A percentile compares a stretch with the other conserved stretches of the same genome.
Conservation (phyloP, 129 eudicot genomes). For the Erigeron canadensis region DNA sequence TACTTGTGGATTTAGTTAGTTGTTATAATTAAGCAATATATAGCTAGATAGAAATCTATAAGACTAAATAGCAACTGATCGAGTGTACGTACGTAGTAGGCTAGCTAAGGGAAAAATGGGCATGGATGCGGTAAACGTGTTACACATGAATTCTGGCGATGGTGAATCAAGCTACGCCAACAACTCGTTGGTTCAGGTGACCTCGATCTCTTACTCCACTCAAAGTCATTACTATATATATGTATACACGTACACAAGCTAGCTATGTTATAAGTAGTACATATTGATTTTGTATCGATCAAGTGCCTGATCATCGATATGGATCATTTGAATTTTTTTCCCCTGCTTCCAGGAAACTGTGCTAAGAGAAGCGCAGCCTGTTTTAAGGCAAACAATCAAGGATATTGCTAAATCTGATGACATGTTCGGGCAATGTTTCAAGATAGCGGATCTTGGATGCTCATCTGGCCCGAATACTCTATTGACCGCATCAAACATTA, state of each 20-base stretch:
- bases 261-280: no score
- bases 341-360: conserved; percentile 29
- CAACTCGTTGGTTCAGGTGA: conserved; percentile 23
- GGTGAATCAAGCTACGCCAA: conserved; percentile 30
- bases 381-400: conserved; percentile 28
- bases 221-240: no score
- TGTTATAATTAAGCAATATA: no score
- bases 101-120: neutral
- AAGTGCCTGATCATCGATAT: no score
- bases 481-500: conserved; percentile 21
- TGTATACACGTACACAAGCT: no score
- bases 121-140: conserved; percentile 14
- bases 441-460: conserved; percentile 39
- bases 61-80: neutral
- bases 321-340: neutral
- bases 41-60: neutral
- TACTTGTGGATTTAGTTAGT: no score
- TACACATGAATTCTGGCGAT: conserved; percentile 18
- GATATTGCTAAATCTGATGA: neutral
- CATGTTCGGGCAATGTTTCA: conserved; percentile 5
- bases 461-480: conserved; percentile 37
- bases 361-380: conserved; percentile 7
- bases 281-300: no score
- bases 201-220: neutral
- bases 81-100: no score